These are phyloP conservation scores for Candida boleticola DNA, from an alignment of 805 yeast genomes.

Conservation along the genomic window DNA sequence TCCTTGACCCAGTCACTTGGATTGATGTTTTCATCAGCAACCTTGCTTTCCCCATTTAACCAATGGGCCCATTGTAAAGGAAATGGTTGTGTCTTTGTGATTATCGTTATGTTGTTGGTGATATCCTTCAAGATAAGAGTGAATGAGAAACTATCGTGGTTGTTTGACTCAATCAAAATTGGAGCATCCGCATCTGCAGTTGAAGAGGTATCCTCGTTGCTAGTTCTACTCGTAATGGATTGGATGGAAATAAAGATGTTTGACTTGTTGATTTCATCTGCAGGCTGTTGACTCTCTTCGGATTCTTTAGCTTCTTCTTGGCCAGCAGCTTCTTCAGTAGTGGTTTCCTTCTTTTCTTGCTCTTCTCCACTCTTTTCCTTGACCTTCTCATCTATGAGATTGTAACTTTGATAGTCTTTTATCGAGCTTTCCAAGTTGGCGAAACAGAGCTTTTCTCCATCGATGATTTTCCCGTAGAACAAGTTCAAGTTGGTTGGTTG, in stretches of 20 bases:
- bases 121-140: conserved; percentile 74
- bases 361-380: conserved; percentile 14
- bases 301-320: conserved; percentile 15
- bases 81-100: conserved; percentile 83
- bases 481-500: conserved; percentile 49
- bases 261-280: conserved; percentile 37
- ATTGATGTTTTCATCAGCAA: conserved; percentile 27
- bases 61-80: conserved; percentile 92
- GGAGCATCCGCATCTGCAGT: conserved; percentile 19
- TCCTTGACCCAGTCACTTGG: conserved; percentile 44
- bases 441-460: conserved; percentile 83
- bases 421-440: conserved; percentile 84
- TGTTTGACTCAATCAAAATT: conserved; percentile 44
- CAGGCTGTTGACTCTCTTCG: conserved; percentile 9
- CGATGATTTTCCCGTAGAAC: conserved; percentile 72
- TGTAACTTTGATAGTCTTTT: conserved; percentile 37
- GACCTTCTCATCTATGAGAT: conserved; percentile 25
- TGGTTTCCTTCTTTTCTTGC: background rate
- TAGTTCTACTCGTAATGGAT: conserved; percentile 49
- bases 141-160: conserved; percentile 65
- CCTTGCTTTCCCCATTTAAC: conserved; percentile 56
- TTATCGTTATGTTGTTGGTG: conserved; percentile 69
- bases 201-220: conserved; percentile 17
- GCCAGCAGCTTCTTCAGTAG: conserved; percentile 16
- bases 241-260: conserved; percentile 70